These are phyloP conservation scores for Yamadazyma jaroonii DNA, from an alignment of 1,139 yeast species.

Conservation along the genomic window DNA sequence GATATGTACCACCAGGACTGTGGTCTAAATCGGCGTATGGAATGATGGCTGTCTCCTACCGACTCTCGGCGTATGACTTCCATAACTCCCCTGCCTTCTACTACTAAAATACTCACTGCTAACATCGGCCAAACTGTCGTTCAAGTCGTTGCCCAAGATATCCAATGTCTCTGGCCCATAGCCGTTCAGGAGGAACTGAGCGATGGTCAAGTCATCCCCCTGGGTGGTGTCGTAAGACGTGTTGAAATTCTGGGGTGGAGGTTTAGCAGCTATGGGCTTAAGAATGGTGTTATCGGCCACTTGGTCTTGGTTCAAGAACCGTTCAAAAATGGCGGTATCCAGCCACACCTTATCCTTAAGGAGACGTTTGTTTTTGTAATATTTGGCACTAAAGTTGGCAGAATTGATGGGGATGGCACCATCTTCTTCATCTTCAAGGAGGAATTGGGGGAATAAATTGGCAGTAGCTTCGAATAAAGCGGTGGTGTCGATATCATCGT, in stretches of 20 bases:
- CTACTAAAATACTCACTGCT: too few species aligned
- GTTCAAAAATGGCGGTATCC: conserved; percentile 28
- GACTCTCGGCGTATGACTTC: too few species aligned
- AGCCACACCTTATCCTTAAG: conserved; percentile 35
- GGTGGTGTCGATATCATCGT: conserved; percentile 42
- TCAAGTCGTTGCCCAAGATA: conserved; percentile 13
- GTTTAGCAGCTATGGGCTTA: conserved; percentile 20
- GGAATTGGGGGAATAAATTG: conserved; percentile 32
- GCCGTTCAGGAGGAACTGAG: conserved; percentile 40
- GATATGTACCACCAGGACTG: too few species aligned
- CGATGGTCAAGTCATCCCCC: conserved; percentile 19
- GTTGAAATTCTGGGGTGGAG: conserved; percentile 9
- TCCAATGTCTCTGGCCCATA: conserved; percentile 17
- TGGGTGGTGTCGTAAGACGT: background rate
- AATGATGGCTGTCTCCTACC: too few species aligned
- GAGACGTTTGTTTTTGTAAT: conserved; percentile 31
- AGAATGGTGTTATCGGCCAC: conserved; percentile 32
- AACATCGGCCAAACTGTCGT: conserved; percentile 28
- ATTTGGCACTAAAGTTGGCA: conserved; percentile 38
- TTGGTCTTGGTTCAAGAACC: conserved; percentile 23
- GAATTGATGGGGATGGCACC: conserved; percentile 37
- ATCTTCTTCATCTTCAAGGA: conserved; percentile 43
- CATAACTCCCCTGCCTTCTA: too few species aligned
- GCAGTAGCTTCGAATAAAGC: conserved; percentile 37
- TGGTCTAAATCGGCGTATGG: too few species aligned